These are phyloP conservation scores for Xanthoparmelia taractica DNA, from an alignment of 495 filamentous ascomycete genomes.

Conservation along the genomic window DNA sequence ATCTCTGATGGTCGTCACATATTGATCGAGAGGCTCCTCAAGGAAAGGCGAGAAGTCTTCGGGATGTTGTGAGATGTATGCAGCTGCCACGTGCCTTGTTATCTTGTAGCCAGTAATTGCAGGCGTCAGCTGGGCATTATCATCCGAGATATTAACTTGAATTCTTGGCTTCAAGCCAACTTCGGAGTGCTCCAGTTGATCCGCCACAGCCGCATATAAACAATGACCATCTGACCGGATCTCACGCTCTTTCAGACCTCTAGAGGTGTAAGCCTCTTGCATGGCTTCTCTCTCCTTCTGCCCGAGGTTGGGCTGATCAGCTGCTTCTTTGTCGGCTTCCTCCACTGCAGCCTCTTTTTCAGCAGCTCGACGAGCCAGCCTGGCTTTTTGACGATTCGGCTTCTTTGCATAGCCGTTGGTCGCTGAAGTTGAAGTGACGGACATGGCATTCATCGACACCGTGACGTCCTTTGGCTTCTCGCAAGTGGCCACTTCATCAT, in stretches of 20 bases:
- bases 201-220: constrained; percentile 86
- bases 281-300: constrained; percentile 64
- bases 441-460: constrained; percentile 1
- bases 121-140: neutral
- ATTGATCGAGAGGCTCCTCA: constrained; percentile 69
- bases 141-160: neutral
- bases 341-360: constrained; percentile 62
- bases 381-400: constrained; percentile 83
- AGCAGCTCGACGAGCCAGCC: constrained; percentile 79
- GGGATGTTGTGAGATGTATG: constrained; percentile 49
- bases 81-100: constrained; percentile 41
- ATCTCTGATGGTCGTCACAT: constrained; percentile 68
- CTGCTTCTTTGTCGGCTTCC: constrained; percentile 66
- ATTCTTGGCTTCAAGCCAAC: constrained; percentile 40
- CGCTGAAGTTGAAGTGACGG: constrained; percentile 18
- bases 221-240: constrained; percentile 92
- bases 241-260: constrained; percentile 62
- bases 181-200: constrained; percentile 54
- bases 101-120: constrained; percentile 14
- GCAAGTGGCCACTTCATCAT: neutral
- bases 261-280: constrained; percentile 51
- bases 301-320: constrained; percentile 64
- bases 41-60: constrained; percentile 65
- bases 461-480: neutral
- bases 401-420: constrained; percentile 47